A percentile compares a stretch with the other conserved stretches of the same genome.
Evolutionary conservation across 768 basidiomycete species (phyloP).

Genomic region (Tubosaeta sp.): DNA sequence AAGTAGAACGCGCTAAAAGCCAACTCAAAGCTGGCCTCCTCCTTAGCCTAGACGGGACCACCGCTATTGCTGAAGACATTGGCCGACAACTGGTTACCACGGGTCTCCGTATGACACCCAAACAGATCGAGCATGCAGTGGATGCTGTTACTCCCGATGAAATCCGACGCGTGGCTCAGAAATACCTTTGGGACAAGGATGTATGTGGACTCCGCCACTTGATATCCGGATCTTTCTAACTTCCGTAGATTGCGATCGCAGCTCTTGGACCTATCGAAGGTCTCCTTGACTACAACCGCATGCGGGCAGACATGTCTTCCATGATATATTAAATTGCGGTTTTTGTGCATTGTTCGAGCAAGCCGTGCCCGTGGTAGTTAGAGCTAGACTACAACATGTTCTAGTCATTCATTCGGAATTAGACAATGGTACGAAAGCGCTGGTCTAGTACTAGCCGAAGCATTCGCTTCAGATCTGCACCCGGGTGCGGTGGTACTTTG

Average conservation of each 20-base stretch:
- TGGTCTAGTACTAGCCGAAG: no score
- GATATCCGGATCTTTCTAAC: background rate
- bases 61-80: constrained; percentile 96
- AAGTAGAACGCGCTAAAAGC: constrained; percentile 97
- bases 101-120: constrained; percentile 84
- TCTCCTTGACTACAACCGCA: constrained; percentile 90
- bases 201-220: constrained; percentile 41
- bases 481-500: no score
- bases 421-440: constrained; percentile 13
- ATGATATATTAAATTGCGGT: constrained; percentile 49
- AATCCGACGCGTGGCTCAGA: constrained; percentile 91
- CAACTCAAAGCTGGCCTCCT: constrained; percentile 95
- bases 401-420: constrained; percentile 16
- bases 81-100: constrained; percentile 96
- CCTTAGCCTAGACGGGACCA: constrained; percentile 90
- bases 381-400: constrained; percentile 8
- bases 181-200: constrained; percentile 97
- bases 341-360: background rate
- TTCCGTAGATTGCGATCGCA: constrained; percentile 69
- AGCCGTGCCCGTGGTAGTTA: constrained; percentile 14
- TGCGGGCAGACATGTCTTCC: constrained; percentile 79
- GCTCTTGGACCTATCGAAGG: constrained; percentile 90
- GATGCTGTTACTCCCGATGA: constrained; percentile 61
- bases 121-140: constrained; percentile 90
- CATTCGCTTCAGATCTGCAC: no score